These are phyloP conservation scores for Lichtheimia corymbifera DNA, from an alignment of 371 early-diverging fungal species.

Conservation along the genomic window DNA sequence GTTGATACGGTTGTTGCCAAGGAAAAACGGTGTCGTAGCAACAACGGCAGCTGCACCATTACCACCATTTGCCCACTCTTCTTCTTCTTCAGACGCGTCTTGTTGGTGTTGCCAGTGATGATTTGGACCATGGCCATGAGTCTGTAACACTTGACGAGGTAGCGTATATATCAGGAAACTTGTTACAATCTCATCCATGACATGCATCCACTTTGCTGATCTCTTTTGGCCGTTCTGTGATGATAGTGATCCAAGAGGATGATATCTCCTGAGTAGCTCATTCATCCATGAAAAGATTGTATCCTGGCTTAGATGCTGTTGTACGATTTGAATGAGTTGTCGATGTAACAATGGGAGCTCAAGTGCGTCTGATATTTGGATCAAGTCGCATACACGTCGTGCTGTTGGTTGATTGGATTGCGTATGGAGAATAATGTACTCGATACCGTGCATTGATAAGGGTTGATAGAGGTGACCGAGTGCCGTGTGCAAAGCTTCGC, in stretches of 20 bases:
- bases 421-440: constrained; percentile 17
- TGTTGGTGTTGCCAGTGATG: neutral
- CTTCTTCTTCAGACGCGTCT: no score
- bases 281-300: constrained; percentile 35
- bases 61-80: no score
- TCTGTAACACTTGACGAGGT: constrained; percentile 22
- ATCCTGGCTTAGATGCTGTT: constrained; percentile 24
- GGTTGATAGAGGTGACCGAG: constrained; percentile 35
- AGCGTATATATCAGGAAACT: constrained; percentile 25
- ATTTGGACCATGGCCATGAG: neutral
- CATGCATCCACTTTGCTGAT: constrained; percentile 22
- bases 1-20: neutral
- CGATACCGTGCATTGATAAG: constrained; percentile 30
- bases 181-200: constrained; percentile 33
- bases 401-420: constrained; percentile 23
- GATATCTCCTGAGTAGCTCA: constrained; percentile 2
- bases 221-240: neutral
- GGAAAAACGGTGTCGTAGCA: neutral
- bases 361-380: constrained; percentile 35
- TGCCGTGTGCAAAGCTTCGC: constrained; percentile 34
- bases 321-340: constrained; percentile 21
- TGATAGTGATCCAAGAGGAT: neutral
- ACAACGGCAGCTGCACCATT: neutral
- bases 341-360: constrained; percentile 30
- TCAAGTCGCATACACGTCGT: constrained; percentile 34